phyloP scores from a whole-genome alignment of 2,329 filamentous ascomycete species.

The Alternaria brassicae region DNA sequence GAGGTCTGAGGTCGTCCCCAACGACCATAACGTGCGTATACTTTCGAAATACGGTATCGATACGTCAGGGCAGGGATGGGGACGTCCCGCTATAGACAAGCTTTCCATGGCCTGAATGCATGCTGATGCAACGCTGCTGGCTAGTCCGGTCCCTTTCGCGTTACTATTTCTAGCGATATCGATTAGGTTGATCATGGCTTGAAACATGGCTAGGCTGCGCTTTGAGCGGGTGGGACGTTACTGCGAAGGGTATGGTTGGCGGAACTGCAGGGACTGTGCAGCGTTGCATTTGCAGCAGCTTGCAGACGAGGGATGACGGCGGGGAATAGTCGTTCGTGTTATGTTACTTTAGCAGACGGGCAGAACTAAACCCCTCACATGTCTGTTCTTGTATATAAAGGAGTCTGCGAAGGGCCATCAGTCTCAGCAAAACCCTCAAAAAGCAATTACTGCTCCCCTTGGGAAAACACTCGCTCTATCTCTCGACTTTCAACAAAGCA shows the following conservation, averaged over 20 bases:
- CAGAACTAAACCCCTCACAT: conserved; percentile 2
- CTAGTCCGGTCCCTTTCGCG: neutral
- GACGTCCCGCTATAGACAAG: neutral
- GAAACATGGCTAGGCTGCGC: neutral
- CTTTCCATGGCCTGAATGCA: neutral
- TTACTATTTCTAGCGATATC: neutral
- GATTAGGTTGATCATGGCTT: neutral
- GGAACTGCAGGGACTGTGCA: conserved; percentile 1
- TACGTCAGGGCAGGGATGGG: neutral
- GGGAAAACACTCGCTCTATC: neutral
- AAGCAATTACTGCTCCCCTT: neutral
- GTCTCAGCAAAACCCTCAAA: conserved; percentile 2
- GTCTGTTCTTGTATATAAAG: neutral
- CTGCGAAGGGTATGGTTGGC: neutral
- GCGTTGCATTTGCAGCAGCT: neutral
- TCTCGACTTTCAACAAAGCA: neutral
- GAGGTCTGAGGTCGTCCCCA: neutral
- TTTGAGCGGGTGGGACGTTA: neutral
- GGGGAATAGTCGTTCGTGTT: neutral
- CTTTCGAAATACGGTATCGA: neutral
- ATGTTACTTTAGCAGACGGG: neutral
- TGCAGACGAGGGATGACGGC: neutral
- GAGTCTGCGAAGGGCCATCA: neutral
- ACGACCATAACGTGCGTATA: neutral
- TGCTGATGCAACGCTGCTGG: neutral